Evolutionary conservation across 768 basidiomycete species (phyloP).

Genomic region (Candolleomyces aberdarensis): DNA sequence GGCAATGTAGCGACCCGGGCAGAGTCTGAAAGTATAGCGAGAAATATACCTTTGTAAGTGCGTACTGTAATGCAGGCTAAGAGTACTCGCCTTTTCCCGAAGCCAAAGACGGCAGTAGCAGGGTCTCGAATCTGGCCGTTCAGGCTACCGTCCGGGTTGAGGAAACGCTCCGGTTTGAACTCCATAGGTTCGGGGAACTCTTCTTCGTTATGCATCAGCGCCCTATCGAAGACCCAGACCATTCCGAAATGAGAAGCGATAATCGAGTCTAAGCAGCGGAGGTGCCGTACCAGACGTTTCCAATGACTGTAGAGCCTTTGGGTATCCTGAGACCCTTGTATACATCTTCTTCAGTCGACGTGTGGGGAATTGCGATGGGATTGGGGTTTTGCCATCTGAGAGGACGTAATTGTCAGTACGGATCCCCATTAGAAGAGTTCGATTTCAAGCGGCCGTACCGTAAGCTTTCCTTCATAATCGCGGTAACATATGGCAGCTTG

Average conservation of each 20-base stretch:
- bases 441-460: slow-evolving; percentile 6
- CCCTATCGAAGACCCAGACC: slow-evolving; percentile 8
- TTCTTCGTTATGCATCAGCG: slow-evolving; percentile 18
- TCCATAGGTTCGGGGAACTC: slow-evolving; percentile 15
- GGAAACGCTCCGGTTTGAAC: slow-evolving; percentile 19
- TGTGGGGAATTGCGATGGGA: slow-evolving; percentile 26
- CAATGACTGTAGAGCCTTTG: slow-evolving; percentile 29
- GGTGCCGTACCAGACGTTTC: slow-evolving; percentile 24
- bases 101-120: slow-evolving; percentile 7
- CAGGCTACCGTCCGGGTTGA: slow-evolving; percentile 3
- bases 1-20: slow-evolving; percentile 1
- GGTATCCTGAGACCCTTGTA: slow-evolving; percentile 41
- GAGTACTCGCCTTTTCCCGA: slow-evolving; percentile 10
- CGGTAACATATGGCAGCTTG: slow-evolving; percentile 32
- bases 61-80: background rate
- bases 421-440: background rate
- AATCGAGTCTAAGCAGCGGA: background rate
- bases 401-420: background rate
- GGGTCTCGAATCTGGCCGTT: slow-evolving; percentile 4
- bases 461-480: slow-evolving; percentile 30
- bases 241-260: background rate
- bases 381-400: slow-evolving; percentile 22
- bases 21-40: background rate
- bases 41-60: too few relatives aligned
- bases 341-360: slow-evolving; percentile 31